Evolutionary conservation across 805 yeast species (phyloP).

Genomic region (Pichia gijzeniarum): DNA sequence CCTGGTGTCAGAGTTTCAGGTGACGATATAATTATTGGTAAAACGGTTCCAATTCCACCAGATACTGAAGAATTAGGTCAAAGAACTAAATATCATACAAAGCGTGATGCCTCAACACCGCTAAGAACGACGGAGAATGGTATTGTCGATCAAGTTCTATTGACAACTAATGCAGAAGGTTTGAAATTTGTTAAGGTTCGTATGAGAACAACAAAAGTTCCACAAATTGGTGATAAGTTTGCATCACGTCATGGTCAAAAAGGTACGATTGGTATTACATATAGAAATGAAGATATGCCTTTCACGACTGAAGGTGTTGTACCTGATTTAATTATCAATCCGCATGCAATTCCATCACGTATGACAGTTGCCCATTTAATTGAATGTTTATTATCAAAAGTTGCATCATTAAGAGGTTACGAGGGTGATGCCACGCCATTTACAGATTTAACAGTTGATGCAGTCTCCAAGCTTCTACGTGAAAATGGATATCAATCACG

Average conservation of each 20-base stretch:
- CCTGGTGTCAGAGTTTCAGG: conserved; percentile 99
- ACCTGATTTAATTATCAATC: conserved; percentile 95
- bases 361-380: conserved; percentile 99
- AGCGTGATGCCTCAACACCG: conserved; percentile 98
- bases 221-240: conserved; percentile 98
- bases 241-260: conserved; percentile 99
- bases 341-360: conserved; percentile 99
- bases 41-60: conserved; percentile 98
- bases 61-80: conserved; percentile 98
- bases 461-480: conserved; percentile 83
- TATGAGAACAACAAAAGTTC: conserved; percentile 97
- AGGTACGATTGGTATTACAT: conserved; percentile 99
- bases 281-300: conserved; percentile 98
- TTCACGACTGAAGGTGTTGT: conserved; percentile 92
- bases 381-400: conserved; percentile 94
- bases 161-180: conserved; percentile 98
- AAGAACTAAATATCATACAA: conserved; percentile 96
- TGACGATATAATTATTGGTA: conserved; percentile 97
- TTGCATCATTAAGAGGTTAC: conserved; percentile 87
- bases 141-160: conserved; percentile 94
- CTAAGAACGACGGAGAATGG: conserved; percentile 95
- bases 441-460: conserved; percentile 97
- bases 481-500: conserved; percentile 97
- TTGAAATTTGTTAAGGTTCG: conserved; percentile 95
- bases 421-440: conserved; percentile 99